A percentile compares a stretch with the other conserved stretches of the same genome.
Evolutionary conservation across 2,329 filamentous ascomycete species (phyloP).

Genomic region (Fusarium staphyleae): DNA sequence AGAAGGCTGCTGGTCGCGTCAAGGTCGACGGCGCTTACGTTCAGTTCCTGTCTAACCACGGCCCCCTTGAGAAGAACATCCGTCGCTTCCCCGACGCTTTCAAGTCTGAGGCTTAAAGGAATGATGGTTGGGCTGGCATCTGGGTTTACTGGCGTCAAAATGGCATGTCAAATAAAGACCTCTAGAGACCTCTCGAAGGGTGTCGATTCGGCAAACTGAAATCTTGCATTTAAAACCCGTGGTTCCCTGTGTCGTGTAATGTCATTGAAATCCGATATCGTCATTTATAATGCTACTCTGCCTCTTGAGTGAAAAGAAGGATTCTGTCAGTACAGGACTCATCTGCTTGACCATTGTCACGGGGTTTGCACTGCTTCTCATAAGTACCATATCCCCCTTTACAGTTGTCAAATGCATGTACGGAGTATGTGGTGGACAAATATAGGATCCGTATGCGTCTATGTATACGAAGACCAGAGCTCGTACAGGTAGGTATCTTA

Average conservation of each 20-base stretch:
- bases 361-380: too few species aligned
- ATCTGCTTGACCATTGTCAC: background rate
- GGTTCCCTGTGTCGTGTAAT: slow-evolving; percentile 8
- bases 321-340: background rate
- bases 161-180: slow-evolving; percentile 53
- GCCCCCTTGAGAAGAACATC: slow-evolving; percentile 84
- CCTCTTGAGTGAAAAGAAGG: background rate
- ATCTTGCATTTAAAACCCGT: slow-evolving; percentile 40
- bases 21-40: slow-evolving; percentile 99
- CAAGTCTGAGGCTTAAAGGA: slow-evolving; percentile 63
- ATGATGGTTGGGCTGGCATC: slow-evolving; percentile 48
- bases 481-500: background rate
- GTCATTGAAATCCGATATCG: slow-evolving; percentile 11
- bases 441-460: too few species aligned
- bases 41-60: slow-evolving; percentile 97
- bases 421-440: too few species aligned
- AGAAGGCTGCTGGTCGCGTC: slow-evolving; percentile 91
- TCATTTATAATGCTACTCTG: background rate
- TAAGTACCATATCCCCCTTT: background rate
- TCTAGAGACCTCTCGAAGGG: slow-evolving; percentile 44
- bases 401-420: background rate
- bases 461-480: slow-evolving; percentile 5
- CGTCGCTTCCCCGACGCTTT: slow-evolving; percentile 95
- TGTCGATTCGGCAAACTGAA: slow-evolving; percentile 47
- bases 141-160: slow-evolving; percentile 55